Base-by-base conservation (phyloP, 768 basidiomycete genomes). In the Pilatotrama ljubarskyi region DNA sequence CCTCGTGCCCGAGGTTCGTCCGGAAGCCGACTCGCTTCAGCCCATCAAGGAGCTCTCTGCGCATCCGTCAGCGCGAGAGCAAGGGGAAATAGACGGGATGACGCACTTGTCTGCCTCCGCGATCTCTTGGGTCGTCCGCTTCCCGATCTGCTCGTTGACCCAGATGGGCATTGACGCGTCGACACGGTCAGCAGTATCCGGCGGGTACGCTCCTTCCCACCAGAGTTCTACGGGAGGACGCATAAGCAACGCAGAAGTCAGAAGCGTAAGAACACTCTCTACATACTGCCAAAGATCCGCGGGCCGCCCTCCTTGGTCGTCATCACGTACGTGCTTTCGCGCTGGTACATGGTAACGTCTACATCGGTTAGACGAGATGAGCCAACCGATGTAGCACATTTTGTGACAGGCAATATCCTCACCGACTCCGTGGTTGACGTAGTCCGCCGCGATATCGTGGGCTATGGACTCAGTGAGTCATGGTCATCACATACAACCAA, bases 281-380 rank as follows among this genome's bases (percentile, higher is more conserved):
- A 67, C 69, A 10, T 53, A 77, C 74, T 68, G 3, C 62, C 54
- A 56, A 75, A 61, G 26, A 75, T 50, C 11, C 59, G 67, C 2
- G 73, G 76, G 47, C 73, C 66, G 15, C 78, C 77, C 18, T 76
- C 61, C 55, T 74, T 71, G 5, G 76, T 70, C 0, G 73, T 67
- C 76, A 81, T 78, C 62, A 80, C 72, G 65, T 81, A 83, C 10
- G 80, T 83, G 18, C 71, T 69, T 62, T 79, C 76, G 24, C 87
- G 78, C 70, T 90, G 87, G 63, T 74, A 79, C 75, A 85, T 81
- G 0, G 83, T 84, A 7, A 84, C 80, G 59, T 84, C 84, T 84
- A 49, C 36, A 36, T n/a, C n/a, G n/a, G 15, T 6, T 11, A 20
- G 2, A 18, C 17, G n/a, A 3, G 8, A 38, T 15, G 18, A n/a